Percentiles rank a stretch among this genome's conserved stretches.
phyloP scores from a whole-genome alignment of 2,329 filamentous ascomycete genomes.

The Hirsutella rhossiliensis region DNA sequence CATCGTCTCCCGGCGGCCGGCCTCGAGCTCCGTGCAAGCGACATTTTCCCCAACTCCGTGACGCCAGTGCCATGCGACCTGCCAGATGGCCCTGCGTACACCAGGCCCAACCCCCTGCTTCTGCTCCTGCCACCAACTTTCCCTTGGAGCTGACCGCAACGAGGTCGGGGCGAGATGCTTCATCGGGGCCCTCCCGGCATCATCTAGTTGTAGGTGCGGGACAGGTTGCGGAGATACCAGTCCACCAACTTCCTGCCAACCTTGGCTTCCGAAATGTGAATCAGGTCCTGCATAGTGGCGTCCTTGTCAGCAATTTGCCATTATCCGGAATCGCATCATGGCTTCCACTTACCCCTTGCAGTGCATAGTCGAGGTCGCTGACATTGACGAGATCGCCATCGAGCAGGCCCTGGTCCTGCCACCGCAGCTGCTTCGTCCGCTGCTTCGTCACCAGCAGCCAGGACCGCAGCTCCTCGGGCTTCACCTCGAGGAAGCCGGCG shows the following conservation, averaged over 20 bases:
- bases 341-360: constrained; percentile 67
- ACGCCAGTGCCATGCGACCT: constrained; percentile 28
- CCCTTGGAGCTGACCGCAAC: neutral
- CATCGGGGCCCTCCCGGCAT: neutral
- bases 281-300: constrained; percentile 56
- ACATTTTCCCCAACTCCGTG: constrained; percentile 25
- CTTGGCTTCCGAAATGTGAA: constrained; percentile 98
- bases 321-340: constrained; percentile 10
- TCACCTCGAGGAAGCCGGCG: constrained; percentile 89
- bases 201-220: constrained; percentile 67
- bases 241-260: constrained; percentile 93
- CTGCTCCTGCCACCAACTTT: neutral
- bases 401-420: constrained; percentile 75
- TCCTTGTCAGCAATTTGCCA: constrained; percentile 9
- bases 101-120: neutral
- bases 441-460: constrained; percentile 98
- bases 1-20: neutral
- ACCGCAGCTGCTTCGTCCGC: constrained; percentile 90
- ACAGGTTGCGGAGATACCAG: constrained; percentile 97
- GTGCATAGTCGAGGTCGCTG: constrained; percentile 91
- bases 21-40: constrained; percentile 1
- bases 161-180: neutral
- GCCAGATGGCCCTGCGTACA: constrained; percentile 18
- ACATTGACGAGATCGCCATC: constrained; percentile 90
- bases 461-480: constrained; percentile 88